Conservation (phyloP, 108 stramenopile species). For the Cyclostephanos tholiformis region DNA sequence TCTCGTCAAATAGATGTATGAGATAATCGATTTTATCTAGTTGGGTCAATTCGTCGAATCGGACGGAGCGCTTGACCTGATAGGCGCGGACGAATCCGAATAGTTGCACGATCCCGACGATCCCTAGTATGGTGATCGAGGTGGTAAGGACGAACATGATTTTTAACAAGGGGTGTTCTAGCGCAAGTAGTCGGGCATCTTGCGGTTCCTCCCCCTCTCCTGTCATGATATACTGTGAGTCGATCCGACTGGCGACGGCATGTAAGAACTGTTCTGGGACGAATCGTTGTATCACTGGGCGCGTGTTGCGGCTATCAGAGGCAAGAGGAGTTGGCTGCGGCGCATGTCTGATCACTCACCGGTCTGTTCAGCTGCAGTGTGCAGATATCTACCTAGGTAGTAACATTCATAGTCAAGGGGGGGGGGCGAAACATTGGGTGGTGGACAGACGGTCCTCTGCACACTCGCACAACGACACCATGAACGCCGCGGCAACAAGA, state of each 20-base stretch:
- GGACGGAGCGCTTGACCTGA: background rate
- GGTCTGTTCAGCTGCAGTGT: no score
- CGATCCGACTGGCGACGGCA: background rate
- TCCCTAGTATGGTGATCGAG: background rate
- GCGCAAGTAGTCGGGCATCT: background rate
- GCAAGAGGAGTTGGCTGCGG: no score
- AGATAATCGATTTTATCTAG: background rate
- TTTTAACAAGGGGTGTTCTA: background rate
- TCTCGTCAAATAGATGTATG: background rate
- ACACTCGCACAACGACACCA: constrained; percentile 5
- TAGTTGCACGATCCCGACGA: background rate
- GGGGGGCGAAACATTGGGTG: background rate
- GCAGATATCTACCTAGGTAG: no score
- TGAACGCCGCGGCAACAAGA: constrained; percentile 10
- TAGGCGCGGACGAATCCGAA: background rate
- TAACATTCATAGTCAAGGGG: no score
- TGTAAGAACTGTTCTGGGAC: no score
- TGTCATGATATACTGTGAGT: background rate
- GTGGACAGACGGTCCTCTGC: background rate
- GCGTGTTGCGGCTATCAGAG: no score
- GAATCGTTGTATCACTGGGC: no score
- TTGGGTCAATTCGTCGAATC: constrained; percentile 4
- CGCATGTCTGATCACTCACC: no score
- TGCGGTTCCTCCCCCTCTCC: background rate
- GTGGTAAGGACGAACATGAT: constrained; percentile 6